phyloP scores from a whole-genome alignment of 768 basidiomycete species.

The Clitopilus passeckerianus region DNA sequence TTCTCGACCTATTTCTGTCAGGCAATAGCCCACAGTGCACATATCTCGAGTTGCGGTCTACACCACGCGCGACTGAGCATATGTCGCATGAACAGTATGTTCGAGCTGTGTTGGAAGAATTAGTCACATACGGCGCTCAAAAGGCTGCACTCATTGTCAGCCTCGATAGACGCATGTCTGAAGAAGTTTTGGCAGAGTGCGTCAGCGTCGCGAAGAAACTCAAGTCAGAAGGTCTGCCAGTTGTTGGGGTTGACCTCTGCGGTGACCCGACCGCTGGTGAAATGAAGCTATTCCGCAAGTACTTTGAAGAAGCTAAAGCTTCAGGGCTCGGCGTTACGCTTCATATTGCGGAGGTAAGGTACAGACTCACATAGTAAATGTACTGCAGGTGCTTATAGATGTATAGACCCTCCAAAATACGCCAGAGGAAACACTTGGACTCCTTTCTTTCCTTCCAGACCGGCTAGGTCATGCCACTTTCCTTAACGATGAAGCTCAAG shows the following conservation, averaged over 20 bases:
- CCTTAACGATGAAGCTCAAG: slow-evolving; percentile 54
- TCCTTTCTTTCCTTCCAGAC: slow-evolving; percentile 61
- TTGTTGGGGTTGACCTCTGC: slow-evolving; percentile 80
- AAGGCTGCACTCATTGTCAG: slow-evolving; percentile 65
- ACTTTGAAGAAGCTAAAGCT: slow-evolving; percentile 49
- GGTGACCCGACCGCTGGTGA: slow-evolving; percentile 67
- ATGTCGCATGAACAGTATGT: slow-evolving; percentile 65
- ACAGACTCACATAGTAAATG: neutral
- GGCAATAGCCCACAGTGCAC: slow-evolving; percentile 46
- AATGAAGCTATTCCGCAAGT: slow-evolving; percentile 41
- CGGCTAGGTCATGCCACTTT: slow-evolving; percentile 82
- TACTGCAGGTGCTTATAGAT: neutral
- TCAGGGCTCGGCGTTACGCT: slow-evolving; percentile 71
- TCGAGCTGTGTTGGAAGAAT: slow-evolving; percentile 56
- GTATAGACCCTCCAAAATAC: slow-evolving; percentile 42
- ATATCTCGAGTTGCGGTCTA: slow-evolving; percentile 83
- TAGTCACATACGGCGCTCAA: slow-evolving; percentile 48
- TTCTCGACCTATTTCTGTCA: slow-evolving; percentile 59
- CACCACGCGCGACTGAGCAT: slow-evolving; percentile 51
- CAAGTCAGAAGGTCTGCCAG: slow-evolving; percentile 47
- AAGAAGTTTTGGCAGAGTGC: slow-evolving; percentile 46
- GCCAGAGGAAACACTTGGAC: slow-evolving; percentile 48
- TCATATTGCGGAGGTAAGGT: slow-evolving; percentile 76
- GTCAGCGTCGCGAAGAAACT: slow-evolving; percentile 52
- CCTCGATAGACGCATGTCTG: slow-evolving; percentile 67